Evolutionary conservation across 1,284 basidiomycete genomes (phyloP), one percentile per base, ranked within the genome.

Genomic region (Inonotus hispidus): DNA sequence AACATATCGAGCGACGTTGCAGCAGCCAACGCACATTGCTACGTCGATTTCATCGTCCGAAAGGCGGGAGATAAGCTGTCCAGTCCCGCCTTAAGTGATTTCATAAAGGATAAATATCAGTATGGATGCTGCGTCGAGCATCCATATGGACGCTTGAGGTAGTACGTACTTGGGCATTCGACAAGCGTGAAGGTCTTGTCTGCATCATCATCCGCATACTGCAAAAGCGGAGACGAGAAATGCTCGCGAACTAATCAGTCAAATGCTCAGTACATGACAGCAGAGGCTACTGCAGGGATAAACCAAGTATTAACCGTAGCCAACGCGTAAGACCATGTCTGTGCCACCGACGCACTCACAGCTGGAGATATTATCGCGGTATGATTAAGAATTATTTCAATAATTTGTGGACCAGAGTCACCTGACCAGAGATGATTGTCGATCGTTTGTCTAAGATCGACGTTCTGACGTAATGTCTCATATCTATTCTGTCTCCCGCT

Each of bases 211-310:
- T 80, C 80, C 1, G 85, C 82, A 66, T 84, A 87, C 68, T 92
- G 93, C 4, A 96, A 82, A 10, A 97, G 79, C 0, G 95, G 94
- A 0, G 91, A 91, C 19, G 90, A 90, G 73, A 96, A 96, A 72
- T 96, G 94, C 71, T 97, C 93, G 37, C 91, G 81, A 56, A 95
- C 92, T 89, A 38, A n/a, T 23, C 21, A 29, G 16, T 35, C 6
- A 8, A 43, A 43, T 43, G 16, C 41, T 43, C 41, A 6, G 16
- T 1, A 32, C 32, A 43, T n/a, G 6, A n/a, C 41, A 2, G 16
- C 16, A 25, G n/a, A 53, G 13, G 47, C 49, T 21, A 2, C 35
- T n/a, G n/a, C n/a, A n/a, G 13, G 32, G 13, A 47, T 21, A 14
- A 25, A 16, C 14, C 52, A 8, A 58, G 13, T 23, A 60, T 58